These are phyloP conservation scores for Zasmidium angulare DNA, from an alignment of 2,329 filamentous ascomycete genomes.

Conservation along the genomic window DNA sequence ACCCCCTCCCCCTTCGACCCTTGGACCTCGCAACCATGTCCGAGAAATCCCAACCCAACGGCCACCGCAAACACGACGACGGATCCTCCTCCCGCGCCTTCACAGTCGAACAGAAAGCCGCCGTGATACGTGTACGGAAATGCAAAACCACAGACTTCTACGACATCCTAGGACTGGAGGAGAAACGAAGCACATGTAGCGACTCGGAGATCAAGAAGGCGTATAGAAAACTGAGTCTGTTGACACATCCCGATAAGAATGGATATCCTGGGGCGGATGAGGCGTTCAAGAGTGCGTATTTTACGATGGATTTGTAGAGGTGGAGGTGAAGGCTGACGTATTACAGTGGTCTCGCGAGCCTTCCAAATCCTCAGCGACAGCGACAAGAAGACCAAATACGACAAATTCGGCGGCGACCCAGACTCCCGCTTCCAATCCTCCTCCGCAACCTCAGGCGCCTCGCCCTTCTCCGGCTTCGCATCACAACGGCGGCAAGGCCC, in stretches of 20 bases:
- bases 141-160: slow-evolving; percentile 89
- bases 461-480: slow-evolving; percentile 65
- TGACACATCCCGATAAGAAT: slow-evolving; percentile 99
- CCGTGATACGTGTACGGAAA: slow-evolving; percentile 82
- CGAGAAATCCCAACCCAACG: slow-evolving; percentile 18
- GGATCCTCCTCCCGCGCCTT: slow-evolving; percentile 74
- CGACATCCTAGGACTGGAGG: slow-evolving; percentile 80
- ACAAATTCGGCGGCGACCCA: slow-evolving; percentile 87
- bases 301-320: neutral
- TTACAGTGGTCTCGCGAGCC: slow-evolving; percentile 77
- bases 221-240: slow-evolving; percentile 87
- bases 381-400: slow-evolving; percentile 87
- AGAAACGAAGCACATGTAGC: slow-evolving; percentile 62
- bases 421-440: slow-evolving; percentile 74
- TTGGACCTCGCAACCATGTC: slow-evolving; percentile 20
- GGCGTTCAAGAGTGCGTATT: slow-evolving; percentile 79
- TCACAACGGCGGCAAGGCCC: slow-evolving; percentile 48
- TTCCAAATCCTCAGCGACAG: slow-evolving; percentile 91
- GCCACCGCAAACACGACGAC: slow-evolving; percentile 67
- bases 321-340: neutral
- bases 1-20: too few relatives aligned
- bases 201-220: slow-evolving; percentile 96
- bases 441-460: slow-evolving; percentile 55
- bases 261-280: slow-evolving; percentile 93
- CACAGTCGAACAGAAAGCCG: slow-evolving; percentile 86